Evolutionary conservation across 2,329 filamentous ascomycete species (phyloP).

Genomic region (Verruconis gallopava): DNA sequence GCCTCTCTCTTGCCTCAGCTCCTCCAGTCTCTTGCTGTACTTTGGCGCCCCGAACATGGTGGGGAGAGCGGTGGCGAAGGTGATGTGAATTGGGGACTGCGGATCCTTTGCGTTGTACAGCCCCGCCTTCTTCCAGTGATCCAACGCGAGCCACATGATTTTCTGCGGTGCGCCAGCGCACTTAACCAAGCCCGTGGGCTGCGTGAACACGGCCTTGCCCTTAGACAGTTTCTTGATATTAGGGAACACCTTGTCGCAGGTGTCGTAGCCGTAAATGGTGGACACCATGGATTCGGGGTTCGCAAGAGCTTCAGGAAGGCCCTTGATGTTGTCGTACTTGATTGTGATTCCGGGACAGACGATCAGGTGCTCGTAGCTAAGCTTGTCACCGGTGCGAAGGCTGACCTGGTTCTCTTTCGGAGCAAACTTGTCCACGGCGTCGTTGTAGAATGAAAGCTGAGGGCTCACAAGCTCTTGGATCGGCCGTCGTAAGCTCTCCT

Average conservation of each 20-base stretch:
- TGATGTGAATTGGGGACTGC: constrained; percentile 22
- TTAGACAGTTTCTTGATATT: constrained; percentile 21
- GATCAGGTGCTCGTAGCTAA: constrained; percentile 52
- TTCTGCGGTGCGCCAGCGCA: constrained; percentile 29
- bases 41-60: constrained; percentile 30
- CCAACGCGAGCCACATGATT: constrained; percentile 29
- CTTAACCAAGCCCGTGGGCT: constrained; percentile 27
- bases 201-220: constrained; percentile 26
- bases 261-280: constrained; percentile 26
- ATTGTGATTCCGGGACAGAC: constrained; percentile 38
- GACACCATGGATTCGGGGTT: constrained; percentile 23
- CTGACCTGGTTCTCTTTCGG: constrained; percentile 46
- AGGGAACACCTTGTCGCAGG: constrained; percentile 24
- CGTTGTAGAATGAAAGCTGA: constrained; percentile 49
- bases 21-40: constrained; percentile 24
- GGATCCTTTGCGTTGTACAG: constrained; percentile 19
- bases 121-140: constrained; percentile 25
- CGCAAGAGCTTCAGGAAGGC: constrained; percentile 23
- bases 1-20: constrained; percentile 23
- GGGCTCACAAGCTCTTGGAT: constrained; percentile 41
- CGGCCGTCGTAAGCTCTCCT: constrained; percentile 42
- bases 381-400: constrained; percentile 40
- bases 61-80: constrained; percentile 26
- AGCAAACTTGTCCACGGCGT: constrained; percentile 36
- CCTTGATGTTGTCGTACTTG: constrained; percentile 20